phyloP scores from a whole-genome alignment of 208 protist genomes.

The Acanthamoeba divionensis region DNA sequence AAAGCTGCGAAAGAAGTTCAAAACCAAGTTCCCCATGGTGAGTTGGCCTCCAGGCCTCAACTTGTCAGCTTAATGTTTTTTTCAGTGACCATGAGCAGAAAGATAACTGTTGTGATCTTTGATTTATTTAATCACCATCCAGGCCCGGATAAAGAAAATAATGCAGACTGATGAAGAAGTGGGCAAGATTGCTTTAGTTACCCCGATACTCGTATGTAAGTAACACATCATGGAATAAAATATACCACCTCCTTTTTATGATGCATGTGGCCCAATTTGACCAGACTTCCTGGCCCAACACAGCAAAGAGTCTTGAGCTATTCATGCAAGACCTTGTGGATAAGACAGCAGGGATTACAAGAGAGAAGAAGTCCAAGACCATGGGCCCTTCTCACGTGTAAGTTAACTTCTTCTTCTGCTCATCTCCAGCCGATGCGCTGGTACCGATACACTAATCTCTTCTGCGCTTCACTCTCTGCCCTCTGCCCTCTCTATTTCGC shows the following conservation, averaged over 20 bases:
- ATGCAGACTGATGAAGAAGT: constrained; percentile 74
- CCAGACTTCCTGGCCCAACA: too few species aligned
- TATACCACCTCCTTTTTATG: neutral
- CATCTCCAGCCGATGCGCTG: too few species aligned
- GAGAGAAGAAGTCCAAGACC: constrained; percentile 11
- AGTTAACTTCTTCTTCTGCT: neutral
- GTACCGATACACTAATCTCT: too few species aligned
- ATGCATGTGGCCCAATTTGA: neutral
- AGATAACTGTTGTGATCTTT: too few species aligned
- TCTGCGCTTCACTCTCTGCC: neutral
- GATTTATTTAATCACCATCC: too few species aligned
- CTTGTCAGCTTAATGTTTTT: too few species aligned
- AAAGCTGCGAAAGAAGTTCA: neutral
- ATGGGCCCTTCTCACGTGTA: constrained; percentile 51
- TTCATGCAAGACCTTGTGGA: constrained; percentile 61
- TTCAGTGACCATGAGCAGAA: too few species aligned
- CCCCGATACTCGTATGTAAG: constrained; percentile 63
- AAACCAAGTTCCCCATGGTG: neutral
- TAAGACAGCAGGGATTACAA: constrained; percentile 32
- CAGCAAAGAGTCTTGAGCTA: constrained; percentile 60
- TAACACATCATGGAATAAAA: constrained; percentile 30
- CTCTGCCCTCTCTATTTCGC: neutral
- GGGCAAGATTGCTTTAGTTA: constrained; percentile 62
- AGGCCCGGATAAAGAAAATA: constrained; percentile 70
- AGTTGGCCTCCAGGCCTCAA: too few species aligned